Conservation (phyloP, 106 monocot genomes). For the Platanthera guangdongensis region DNA sequence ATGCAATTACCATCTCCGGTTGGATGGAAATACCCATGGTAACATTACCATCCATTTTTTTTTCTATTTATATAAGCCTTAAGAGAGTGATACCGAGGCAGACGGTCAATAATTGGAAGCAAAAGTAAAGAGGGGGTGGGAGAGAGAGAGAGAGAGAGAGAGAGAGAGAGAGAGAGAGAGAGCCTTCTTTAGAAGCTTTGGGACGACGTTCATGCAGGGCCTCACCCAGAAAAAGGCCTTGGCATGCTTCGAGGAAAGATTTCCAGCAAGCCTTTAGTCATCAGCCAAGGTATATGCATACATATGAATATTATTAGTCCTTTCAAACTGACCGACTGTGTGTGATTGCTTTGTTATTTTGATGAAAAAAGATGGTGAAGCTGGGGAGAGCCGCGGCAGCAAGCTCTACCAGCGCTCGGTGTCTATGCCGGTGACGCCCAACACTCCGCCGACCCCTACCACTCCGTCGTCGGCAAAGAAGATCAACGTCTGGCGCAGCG, state of each 20-base stretch:
- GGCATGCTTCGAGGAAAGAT: constrained; percentile 51
- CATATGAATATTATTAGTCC: too few species aligned
- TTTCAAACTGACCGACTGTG: neutral
- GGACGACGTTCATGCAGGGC: constrained; percentile 91
- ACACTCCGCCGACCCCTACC: constrained; percentile 31
- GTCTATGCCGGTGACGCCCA: constrained; percentile 31
- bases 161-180: constrained; percentile 10
- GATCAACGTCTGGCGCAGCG: constrained; percentile 88
- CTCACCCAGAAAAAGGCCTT: constrained; percentile 75
- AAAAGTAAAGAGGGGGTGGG: too few species aligned
- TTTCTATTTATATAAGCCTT: too few species aligned
- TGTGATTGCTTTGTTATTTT: neutral
- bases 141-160: neutral
- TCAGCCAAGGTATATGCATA: constrained; percentile 13
- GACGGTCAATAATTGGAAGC: too few species aligned
- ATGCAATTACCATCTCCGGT: too few species aligned
- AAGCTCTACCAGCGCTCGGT: constrained; percentile 18
- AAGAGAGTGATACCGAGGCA: too few species aligned
- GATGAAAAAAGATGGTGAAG: neutral
- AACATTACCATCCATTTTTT: too few species aligned
- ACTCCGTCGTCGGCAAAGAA: constrained; percentile 27
- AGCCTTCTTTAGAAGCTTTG: constrained; percentile 81
- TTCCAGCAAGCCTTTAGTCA: constrained; percentile 18
- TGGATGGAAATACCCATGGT: too few species aligned
- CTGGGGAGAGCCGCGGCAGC: constrained; percentile 23